These are phyloP conservation scores for Panellus pusillus DNA, from an alignment of 768 basidiomycete species.

Conservation along the genomic window DNA sequence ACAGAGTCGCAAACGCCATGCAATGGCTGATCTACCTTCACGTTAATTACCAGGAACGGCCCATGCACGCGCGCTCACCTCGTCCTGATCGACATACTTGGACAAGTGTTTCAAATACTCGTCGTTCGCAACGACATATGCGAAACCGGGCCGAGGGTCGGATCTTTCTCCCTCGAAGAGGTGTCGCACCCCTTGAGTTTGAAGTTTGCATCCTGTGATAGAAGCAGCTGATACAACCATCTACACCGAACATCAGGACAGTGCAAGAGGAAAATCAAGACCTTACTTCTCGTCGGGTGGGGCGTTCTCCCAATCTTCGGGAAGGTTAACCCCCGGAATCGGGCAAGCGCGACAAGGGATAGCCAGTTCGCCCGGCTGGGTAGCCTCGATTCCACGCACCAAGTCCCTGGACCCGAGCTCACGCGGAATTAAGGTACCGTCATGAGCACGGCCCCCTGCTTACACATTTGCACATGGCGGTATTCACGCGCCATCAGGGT, in stretches of 20 bases:
- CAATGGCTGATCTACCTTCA: slow-evolving; percentile 22
- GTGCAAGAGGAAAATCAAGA: too few relatives aligned
- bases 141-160: slow-evolving; percentile 13
- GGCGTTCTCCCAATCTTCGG: background rate
- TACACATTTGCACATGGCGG: slow-evolving; percentile 16
- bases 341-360: slow-evolving; percentile 18
- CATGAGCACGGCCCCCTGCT: slow-evolving; percentile 8
- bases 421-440: background rate
- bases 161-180: slow-evolving; percentile 14
- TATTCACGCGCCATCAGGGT: slow-evolving; percentile 7
- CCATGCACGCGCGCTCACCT: background rate
- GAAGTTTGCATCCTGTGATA: slow-evolving; percentile 23
- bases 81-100: background rate
- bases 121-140: slow-evolving; percentile 19
- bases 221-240: slow-evolving; percentile 11
- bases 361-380: slow-evolving; percentile 1
- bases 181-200: slow-evolving; percentile 9
- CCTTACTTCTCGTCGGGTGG: background rate
- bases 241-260: too few relatives aligned
- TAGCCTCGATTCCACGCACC: slow-evolving; percentile 2
- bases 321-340: slow-evolving; percentile 10
- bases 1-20: slow-evolving; percentile 9
- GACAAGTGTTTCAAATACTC: slow-evolving; percentile 4
- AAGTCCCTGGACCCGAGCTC: too few relatives aligned
- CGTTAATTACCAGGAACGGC: too few relatives aligned